A percentile compares a stretch with the other conserved stretches of the same genome.
These are phyloP conservation scores for Solanum bulbocastanum DNA, from an alignment of 257 asterid species.

Conservation along the genomic window DNA sequence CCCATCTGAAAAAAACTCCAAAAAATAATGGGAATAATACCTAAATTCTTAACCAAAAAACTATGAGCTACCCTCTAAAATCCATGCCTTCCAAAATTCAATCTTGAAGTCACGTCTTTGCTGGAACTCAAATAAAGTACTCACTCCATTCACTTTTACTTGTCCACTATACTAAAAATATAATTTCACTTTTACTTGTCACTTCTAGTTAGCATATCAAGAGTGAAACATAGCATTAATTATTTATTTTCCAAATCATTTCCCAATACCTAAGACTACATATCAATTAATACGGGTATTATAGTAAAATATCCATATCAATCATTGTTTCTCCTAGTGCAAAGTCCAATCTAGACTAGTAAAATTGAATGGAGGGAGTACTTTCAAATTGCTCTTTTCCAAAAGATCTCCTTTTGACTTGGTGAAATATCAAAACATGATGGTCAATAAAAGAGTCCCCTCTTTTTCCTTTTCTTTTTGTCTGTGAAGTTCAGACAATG, in stretches of 20 bases:
- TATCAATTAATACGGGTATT: background rate
- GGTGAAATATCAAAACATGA: background rate
- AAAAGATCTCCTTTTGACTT: background rate
- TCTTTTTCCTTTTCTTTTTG: too few relatives aligned
- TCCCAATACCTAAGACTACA: background rate
- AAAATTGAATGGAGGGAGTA: background rate
- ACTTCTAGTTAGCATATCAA: background rate
- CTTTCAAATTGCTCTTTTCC: background rate
- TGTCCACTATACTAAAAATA: background rate
- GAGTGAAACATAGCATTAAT: background rate
- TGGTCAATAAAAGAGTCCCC: background rate
- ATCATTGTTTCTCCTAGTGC: background rate
- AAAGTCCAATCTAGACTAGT: background rate
- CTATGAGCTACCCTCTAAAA: background rate
- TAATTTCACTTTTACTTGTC: background rate
- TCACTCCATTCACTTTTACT: background rate
- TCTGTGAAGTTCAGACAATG: background rate
- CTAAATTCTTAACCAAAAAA: background rate
- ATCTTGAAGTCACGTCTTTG: background rate
- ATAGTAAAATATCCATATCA: background rate
- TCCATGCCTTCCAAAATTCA: background rate
- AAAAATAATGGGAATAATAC: background rate
- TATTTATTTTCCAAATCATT: background rate
- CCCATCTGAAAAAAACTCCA: background rate
- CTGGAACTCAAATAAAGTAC: background rate